Evolutionary conservation across 345 rosid species (phyloP).

Genomic region (Brassica juncea): DNA sequence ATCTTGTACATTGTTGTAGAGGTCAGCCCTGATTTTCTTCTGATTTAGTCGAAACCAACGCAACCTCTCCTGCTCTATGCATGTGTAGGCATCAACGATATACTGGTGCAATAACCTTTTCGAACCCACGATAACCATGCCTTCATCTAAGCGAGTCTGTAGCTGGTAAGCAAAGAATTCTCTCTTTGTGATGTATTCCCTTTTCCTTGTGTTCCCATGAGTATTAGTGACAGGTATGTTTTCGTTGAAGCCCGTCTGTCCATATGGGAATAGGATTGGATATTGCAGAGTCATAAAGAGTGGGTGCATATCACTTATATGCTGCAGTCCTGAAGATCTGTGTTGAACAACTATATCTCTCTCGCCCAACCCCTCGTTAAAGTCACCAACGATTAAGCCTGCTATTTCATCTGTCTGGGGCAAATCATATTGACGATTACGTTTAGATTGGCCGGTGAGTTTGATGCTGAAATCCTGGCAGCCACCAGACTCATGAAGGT

Average conservation of each 20-base stretch:
- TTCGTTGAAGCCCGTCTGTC: not conserved
- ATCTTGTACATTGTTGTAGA: constrained; percentile 13
- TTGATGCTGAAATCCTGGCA: too few relatives aligned
- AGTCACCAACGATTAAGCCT: not conserved
- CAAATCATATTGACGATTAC: too few relatives aligned
- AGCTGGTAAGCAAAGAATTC: not conserved
- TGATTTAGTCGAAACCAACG: not conserved
- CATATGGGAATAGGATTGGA: not conserved
- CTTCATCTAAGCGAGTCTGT: not conserved
- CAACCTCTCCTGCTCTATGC: not conserved
- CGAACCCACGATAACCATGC: not conserved
- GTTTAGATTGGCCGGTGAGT: too few relatives aligned
- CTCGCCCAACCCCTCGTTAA: not conserved
- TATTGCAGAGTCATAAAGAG: not conserved
- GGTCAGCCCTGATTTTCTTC: not conserved
- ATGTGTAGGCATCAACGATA: not conserved
- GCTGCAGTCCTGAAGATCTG: not conserved
- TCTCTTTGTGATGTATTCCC: not conserved
- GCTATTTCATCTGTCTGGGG: too few relatives aligned
- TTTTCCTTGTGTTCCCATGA: not conserved
- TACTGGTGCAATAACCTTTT: not conserved
- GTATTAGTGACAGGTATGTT: not conserved
- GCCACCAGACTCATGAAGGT: too few relatives aligned
- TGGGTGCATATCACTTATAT: not conserved
- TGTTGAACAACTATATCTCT: not conserved